These are phyloP conservation scores for Pseudogymnoascus pannorum DNA, from an alignment of 2,329 filamentous ascomycete genomes.

Conservation along the genomic window DNA sequence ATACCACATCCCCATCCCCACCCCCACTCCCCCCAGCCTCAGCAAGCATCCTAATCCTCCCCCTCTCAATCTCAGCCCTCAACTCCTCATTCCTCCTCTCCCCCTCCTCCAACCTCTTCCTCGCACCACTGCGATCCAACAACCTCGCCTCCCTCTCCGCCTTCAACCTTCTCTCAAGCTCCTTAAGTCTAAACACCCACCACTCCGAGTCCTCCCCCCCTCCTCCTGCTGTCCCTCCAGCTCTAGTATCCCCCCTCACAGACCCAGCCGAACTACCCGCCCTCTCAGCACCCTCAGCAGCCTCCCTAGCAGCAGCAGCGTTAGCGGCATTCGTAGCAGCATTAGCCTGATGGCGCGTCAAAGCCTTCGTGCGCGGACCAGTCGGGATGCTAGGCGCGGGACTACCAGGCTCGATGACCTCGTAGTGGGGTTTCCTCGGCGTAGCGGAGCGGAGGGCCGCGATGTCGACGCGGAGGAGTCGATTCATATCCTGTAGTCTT, in stretches of 20 bases:
- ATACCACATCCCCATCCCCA: too few species aligned
- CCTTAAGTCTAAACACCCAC: conserved; percentile 78
- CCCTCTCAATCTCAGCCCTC: conserved; percentile 48
- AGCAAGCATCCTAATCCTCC: conserved; percentile 16
- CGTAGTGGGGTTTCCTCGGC: conserved; percentile 39
- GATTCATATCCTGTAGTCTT: conserved; percentile 55
- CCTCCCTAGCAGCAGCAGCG: conserved; percentile 25
- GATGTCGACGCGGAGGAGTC: conserved; percentile 57
- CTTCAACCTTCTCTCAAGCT: conserved; percentile 83
- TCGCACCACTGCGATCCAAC: conserved; percentile 75
- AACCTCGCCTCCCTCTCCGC: conserved; percentile 80
- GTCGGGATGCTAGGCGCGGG: conserved; percentile 29
- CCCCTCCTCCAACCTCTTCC: conserved; percentile 71
- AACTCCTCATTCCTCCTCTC: conserved; percentile 67
- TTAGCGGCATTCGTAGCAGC: conserved; percentile 32
- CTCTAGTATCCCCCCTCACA: neutral
- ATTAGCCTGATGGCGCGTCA: conserved; percentile 48
- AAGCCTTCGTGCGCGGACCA: conserved; percentile 32
- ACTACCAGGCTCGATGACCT: conserved; percentile 27
- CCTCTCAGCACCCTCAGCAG: neutral
- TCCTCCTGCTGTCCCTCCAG: neutral
- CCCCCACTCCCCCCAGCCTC: conserved; percentile 11
- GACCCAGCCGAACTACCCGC: neutral
- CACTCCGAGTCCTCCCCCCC: conserved; percentile 31
- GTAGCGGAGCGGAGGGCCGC: conserved; percentile 60